Conservation (phyloP, 208 protist genomes). For the Leishmania braziliensis region DNA sequence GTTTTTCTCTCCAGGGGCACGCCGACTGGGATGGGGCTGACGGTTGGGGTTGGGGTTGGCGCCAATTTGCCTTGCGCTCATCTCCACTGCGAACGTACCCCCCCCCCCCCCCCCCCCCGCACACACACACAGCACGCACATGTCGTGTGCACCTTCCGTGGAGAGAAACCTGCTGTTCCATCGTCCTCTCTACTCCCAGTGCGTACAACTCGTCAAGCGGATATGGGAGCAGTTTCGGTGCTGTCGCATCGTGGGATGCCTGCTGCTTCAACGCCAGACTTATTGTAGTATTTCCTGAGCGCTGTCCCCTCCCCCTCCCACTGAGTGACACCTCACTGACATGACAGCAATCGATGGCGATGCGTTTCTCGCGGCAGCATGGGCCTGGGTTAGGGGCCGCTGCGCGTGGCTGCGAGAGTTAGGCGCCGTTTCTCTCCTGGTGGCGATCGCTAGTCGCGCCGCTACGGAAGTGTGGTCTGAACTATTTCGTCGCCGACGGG, state of each 20-base stretch:
- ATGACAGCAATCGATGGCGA: slow-evolving; percentile 47
- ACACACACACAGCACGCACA: background rate
- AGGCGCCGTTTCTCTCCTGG: background rate
- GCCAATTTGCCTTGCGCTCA: background rate
- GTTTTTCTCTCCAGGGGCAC: background rate
- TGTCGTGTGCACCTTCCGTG: slow-evolving; percentile 3
- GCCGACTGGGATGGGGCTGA: background rate
- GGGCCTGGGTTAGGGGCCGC: background rate
- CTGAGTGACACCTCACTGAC: slow-evolving; percentile 25
- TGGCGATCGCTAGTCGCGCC: background rate
- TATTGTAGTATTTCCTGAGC: slow-evolving; percentile 39
- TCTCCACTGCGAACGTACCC: background rate
- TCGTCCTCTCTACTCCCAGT: slow-evolving; percentile 53
- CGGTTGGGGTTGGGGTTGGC: background rate
- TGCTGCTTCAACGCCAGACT: slow-evolving; percentile 42
- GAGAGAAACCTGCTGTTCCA: slow-evolving; percentile 29
- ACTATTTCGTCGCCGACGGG: too few relatives aligned
- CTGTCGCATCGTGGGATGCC: slow-evolving; percentile 45
- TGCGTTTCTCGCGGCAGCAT: slow-evolving; percentile 20
- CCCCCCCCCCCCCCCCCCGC: too few relatives aligned
- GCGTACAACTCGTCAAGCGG: slow-evolving; percentile 31
- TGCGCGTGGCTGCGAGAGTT: background rate
- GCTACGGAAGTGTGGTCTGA: background rate
- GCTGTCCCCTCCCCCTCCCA: slow-evolving; percentile 14
- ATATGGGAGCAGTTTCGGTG: slow-evolving; percentile 33